Percentiles rank a stretch among this genome's conserved stretches.
Evolutionary conservation across 2,329 filamentous ascomycete species (phyloP).

Genomic region (Penicillium sp.): DNA sequence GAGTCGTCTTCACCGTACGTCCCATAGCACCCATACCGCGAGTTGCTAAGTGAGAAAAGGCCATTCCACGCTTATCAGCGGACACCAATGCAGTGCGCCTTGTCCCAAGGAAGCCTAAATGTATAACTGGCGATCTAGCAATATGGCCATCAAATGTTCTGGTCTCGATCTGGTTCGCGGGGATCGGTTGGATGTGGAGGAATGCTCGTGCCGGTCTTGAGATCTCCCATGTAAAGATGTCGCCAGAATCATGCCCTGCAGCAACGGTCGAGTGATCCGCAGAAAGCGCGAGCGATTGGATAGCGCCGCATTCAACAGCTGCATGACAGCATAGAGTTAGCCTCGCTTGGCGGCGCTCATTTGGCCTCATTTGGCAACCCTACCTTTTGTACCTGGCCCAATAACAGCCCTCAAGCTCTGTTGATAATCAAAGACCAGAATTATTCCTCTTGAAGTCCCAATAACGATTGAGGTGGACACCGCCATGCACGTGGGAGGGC

Average conservation of each 20-base stretch:
- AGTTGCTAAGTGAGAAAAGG: constrained; percentile 94
- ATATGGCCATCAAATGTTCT: constrained; percentile 82
- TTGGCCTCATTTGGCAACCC: constrained; percentile 24
- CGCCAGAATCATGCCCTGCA: constrained; percentile 84
- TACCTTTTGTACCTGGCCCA: constrained; percentile 88
- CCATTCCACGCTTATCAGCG: constrained; percentile 94
- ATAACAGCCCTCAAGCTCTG: constrained; percentile 94
- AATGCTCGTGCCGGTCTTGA: constrained; percentile 82
- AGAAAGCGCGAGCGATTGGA: constrained; percentile 87
- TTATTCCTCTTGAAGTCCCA: constrained; percentile 91
- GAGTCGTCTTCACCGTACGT: constrained; percentile 83
- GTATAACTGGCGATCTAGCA: constrained; percentile 75
- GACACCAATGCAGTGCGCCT: constrained; percentile 94
- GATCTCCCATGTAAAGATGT: constrained; percentile 97
- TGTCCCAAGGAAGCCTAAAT: constrained; percentile 93
- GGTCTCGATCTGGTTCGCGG: constrained; percentile 66
- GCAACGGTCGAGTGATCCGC: constrained; percentile 93
- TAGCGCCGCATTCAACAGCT: constrained; percentile 88
- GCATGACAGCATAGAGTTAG: constrained; percentile 14
- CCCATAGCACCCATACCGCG: constrained; percentile 86
- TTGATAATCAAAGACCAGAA: constrained; percentile 96
- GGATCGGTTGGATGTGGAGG: constrained; percentile 79
- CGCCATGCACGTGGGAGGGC: constrained; percentile 84
- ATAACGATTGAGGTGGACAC: constrained; percentile 87
- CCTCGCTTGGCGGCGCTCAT: neutral